Base-by-base conservation (phyloP, 257 asterid genomes). In the Solanum habrochaites region DNA sequence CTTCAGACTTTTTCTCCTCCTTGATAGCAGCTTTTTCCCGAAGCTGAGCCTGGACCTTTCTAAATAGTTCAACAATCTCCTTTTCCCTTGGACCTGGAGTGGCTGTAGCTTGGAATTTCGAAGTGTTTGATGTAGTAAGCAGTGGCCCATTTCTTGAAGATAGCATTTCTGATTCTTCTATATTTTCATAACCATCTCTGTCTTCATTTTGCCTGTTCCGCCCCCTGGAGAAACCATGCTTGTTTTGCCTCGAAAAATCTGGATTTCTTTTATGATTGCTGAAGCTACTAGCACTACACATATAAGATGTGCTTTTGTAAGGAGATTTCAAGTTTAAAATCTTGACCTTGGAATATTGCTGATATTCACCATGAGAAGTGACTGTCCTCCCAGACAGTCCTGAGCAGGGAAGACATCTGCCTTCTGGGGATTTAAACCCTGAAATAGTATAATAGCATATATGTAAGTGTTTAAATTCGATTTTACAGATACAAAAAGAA, bases 41-140 rank as follows among this genome's bases (percentile, higher is more conserved):
- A 78, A 97, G 98, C 73, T 94, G 98, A 31, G 97, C 96, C 92
- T 97, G 99, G 88, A 97, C 98, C 90, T 94, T 97, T 56, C 98
- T 92, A 93, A 97, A 97, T 64, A 97, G 89, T 88, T 96, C 98
- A 66, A 97, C 95, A 47, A 97, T 96, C 92, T 97, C 99, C 93
- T 92, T 95, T 88, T 97, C 99, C 89, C 95, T 92, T 39, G 96
- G 95, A 27, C 99, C 98, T 8, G 99, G 98, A 90, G 93, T 82
- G 21, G 93, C 91, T 80, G 96, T 93, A 42, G 95, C 94, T 88
- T 91, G 98, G 91, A 88, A 92, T 84, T 92, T 96, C 32, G 91
- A 88, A 90, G 87, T 90, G 64, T 92, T 93, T 4, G 95, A 86
- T 23, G 89, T 88, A 39, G 98, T 92, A 88, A 88, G 93, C 11